Conservation (phyloP, 1,284 basidiomycete species). For the Naganishia liquefaciens region DNA sequence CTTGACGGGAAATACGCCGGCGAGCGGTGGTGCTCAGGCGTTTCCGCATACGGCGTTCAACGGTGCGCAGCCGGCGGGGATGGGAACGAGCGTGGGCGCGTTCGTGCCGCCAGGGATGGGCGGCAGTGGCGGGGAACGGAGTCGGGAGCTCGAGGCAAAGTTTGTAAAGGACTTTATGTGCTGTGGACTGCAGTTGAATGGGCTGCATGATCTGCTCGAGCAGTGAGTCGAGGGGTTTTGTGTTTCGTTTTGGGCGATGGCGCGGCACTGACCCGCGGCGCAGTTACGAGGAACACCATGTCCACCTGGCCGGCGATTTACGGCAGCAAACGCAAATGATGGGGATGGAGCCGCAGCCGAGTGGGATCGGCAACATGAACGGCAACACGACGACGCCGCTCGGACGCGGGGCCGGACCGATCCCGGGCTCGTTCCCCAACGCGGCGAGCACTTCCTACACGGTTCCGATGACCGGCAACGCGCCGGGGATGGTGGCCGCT, state of each 20-base stretch:
- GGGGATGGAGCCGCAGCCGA: conserved; percentile 39
- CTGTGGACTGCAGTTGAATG: conserved; percentile 52
- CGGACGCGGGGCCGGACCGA: conserved; percentile 27
- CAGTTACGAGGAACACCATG: conserved; percentile 55
- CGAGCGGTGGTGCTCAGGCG: not conserved
- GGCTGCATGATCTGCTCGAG: conserved; percentile 54
- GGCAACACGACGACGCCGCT: conserved; percentile 28
- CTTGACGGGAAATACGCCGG: not conserved
- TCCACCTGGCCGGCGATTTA: conserved; percentile 49
- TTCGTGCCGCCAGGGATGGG: conserved; percentile 22
- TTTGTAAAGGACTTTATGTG: conserved; percentile 54
- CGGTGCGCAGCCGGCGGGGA: not conserved
- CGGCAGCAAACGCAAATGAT: conserved; percentile 50
- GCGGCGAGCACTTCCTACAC: conserved; percentile 26
- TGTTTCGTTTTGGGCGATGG: not conserved
- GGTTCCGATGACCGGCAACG: conserved; percentile 6
- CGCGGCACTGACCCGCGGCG: not conserved
- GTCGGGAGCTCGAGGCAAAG: conserved; percentile 52
- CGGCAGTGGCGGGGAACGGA: conserved; percentile 36
- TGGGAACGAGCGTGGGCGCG: conserved; percentile 10
- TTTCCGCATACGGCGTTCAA: not conserved
- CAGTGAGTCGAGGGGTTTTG: conserved; percentile 48
- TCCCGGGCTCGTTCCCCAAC: conserved; percentile 33
- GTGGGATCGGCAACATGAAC: conserved; percentile 16
- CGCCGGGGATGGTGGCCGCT: conserved; percentile 10